Base-by-base conservation (phyloP, 495 filamentous ascomycete genomes). In the Xanthoparmelia taractica region DNA sequence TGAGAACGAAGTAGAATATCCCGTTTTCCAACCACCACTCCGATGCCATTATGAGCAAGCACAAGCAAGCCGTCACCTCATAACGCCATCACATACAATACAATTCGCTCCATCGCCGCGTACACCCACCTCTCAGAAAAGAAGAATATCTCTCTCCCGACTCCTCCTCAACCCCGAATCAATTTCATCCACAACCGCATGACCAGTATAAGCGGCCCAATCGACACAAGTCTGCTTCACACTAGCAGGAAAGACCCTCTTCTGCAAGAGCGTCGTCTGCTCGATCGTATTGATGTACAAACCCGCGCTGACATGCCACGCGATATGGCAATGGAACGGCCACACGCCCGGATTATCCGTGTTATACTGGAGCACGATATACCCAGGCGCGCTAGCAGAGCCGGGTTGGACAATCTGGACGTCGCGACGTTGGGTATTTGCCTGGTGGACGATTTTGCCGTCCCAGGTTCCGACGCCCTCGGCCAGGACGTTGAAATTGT, bases 361-460 rank as follows among this genome's bases (percentile, higher is more conserved):
- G 1, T 61, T 5, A 25, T 67, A 71, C 54, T 71, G 67, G 10
- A 67, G 31, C 12, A 71, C 69, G 5, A 71, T 36, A 41, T 69
- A 67, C 71, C 57, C 82, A 61, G 68, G 78, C 73, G 5, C 80
- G 79, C 34, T 60, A 57, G 45, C 1, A 0, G 56, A 34, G 0
- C 71, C 70, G 0, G 47, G 47, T n/a, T 79, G 78, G 0, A 90
- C 68, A 65, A 84, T 70, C 3, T 83, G 84, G 7, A 81, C 81
- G 65, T 89, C 86, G 13, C 86, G 76, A 8, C 85, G 78, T 8
- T 82, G 78, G 6, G 86, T 82, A 33, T 75, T 77, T 4, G 60
- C 31, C 11, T 66, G 65, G 50, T 73, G 67, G 17, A 40, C 52
- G n/a, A 74, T 59, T 10, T 37, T 68, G 3, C 71, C 72, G 60